phyloP scores from a whole-genome alignment of 2,329 filamentous ascomycete species.

The Aspergillus sp. region DNA sequence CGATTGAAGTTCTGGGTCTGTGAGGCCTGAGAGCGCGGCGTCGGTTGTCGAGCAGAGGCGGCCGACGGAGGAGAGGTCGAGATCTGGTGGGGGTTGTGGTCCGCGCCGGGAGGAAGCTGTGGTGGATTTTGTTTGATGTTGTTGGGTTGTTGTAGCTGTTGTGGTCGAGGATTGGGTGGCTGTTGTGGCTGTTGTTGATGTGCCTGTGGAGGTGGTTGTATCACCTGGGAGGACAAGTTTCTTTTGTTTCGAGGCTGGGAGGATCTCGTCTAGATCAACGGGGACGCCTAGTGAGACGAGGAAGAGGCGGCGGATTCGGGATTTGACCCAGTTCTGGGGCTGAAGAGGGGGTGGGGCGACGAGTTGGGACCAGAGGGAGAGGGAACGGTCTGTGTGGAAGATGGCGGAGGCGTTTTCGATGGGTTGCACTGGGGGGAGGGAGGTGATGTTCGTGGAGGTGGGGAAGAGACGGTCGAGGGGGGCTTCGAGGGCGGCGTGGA shows the following conservation, averaged over 20 bases:
- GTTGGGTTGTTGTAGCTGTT: neutral
- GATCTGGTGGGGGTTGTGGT: conserved; percentile 61
- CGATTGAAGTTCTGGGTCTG: conserved; percentile 63
- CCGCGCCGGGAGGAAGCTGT: conserved; percentile 31
- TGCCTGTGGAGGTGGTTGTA: conserved; percentile 13
- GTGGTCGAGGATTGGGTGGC: conserved; percentile 23
- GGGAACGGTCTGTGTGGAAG: conserved; percentile 77
- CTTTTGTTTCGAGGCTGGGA: conserved; percentile 95
- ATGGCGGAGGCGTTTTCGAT: conserved; percentile 47
- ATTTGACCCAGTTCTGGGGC: conserved; percentile 96
- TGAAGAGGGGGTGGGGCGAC: conserved; percentile 90
- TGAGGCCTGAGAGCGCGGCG: conserved; percentile 72
- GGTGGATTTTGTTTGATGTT: conserved; percentile 12
- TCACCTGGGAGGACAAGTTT: conserved; percentile 73
- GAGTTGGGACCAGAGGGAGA: conserved; percentile 92
- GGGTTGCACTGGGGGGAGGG: conserved; percentile 31
- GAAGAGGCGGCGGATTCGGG: conserved; percentile 87
- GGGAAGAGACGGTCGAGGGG: conserved; percentile 42
- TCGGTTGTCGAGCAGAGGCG: conserved; percentile 78
- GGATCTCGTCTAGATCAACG: conserved; percentile 92
- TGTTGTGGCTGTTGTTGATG: conserved; percentile 13
- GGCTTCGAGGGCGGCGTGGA: conserved; percentile 32
- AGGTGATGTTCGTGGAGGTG: conserved; percentile 29
- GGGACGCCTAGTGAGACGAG: conserved; percentile 93
- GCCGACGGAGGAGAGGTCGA: conserved; percentile 72